Evolutionary conservation across 2,329 filamentous ascomycete species (phyloP), one percentile per base, ranked within the genome.

Genomic region (Cercospora janseana): DNA sequence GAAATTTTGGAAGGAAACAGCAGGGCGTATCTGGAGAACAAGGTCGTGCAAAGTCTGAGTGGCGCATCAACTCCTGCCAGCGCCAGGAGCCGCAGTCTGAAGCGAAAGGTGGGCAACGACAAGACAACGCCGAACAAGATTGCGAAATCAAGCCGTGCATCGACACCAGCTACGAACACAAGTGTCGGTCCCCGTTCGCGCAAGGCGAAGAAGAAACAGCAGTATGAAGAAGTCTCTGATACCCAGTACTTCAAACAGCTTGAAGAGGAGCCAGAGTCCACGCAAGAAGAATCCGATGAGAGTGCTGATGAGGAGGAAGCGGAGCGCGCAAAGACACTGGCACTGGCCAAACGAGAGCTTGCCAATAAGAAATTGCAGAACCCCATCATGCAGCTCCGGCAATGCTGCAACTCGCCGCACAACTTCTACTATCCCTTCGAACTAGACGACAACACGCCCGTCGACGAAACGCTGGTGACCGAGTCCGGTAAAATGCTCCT

Each of bases 401-500:
- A 96, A 0, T 89, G 88, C 8, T 97, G 93, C 70, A 95, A 98
- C 68, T 88, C 84, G 0, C 93, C 93, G 0, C 91, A 96, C 70
- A 95, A 96, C 65, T 97, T 98, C 68, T 97, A 95, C 71, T 94
- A 90, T 66, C 92, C 93, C 0, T 97, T 92, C 57, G 70, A 72
- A 80, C 76, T 80, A 0, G 75, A 75, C 4, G 77, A 80, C 12
- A 75, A 79, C 1, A 78, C 79, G 1, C 72, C 75, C n/a, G 72
- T 71, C 4, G 90, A 97, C 62, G 87, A 94, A 64, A 85, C 80
- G 1, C 80, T 98, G 4, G 81, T 98, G 26, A 92, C 86, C 0
- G 82, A 88, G 0, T 95, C 90, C 0, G 93, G 93, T 10, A 98
- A 98, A 68, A 96, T 98, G 89, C 80, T 96, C 2, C 79, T 98